These are phyloP conservation scores for Botrytis paeoniae DNA, from an alignment of 2,329 filamentous ascomycete species.

Conservation along the genomic window DNA sequence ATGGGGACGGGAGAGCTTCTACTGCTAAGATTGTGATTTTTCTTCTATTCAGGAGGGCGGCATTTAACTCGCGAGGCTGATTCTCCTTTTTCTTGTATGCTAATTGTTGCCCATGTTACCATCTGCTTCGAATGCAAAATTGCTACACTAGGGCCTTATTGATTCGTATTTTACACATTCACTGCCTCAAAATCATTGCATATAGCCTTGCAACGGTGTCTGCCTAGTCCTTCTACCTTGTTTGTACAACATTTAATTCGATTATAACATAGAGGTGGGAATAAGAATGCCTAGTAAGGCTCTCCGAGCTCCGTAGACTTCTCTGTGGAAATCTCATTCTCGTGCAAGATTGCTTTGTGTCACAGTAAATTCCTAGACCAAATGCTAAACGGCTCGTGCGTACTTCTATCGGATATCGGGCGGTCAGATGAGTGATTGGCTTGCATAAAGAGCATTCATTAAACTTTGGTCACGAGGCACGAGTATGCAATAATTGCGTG, in stretches of 20 bases:
- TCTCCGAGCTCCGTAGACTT: not conserved
- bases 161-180: conserved; percentile 4
- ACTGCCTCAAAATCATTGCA: not conserved
- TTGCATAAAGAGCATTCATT: not conserved
- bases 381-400: not conserved
- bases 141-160: conserved; percentile 4
- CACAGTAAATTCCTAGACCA: not conserved
- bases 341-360: not conserved
- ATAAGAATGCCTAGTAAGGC: not conserved
- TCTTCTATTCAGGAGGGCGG: not conserved
- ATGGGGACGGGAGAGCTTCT: not conserved
- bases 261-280: not conserved
- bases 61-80: not conserved
- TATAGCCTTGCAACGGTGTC: not conserved
- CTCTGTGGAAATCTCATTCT: conserved; percentile 1
- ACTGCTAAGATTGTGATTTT: not conserved
- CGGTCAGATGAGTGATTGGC: not conserved
- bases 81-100: conserved; percentile 5
- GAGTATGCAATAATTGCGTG: not conserved
- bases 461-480: not conserved
- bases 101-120: not conserved
- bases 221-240: not conserved
- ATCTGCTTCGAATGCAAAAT: conserved; percentile 7
- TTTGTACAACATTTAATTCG: not conserved
- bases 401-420: not conserved